These are phyloP conservation scores for Acanthamoeba sp. DNA, from an alignment of 208 protist genomes.

Conservation along the genomic window DNA sequence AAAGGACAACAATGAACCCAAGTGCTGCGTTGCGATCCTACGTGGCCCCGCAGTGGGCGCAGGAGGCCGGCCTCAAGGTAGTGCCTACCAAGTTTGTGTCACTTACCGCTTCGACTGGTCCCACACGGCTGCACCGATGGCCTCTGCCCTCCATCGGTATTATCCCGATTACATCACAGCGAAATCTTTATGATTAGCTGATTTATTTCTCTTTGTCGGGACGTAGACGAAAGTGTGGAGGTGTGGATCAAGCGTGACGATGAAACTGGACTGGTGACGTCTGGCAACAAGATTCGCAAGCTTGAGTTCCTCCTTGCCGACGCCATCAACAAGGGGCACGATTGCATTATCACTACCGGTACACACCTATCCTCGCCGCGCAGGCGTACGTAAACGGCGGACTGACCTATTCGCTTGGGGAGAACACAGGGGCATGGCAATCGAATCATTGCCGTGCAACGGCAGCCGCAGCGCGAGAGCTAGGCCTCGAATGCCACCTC, in stretches of 20 bases:
- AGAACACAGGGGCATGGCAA: constrained; percentile 71
- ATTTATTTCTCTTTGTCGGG: not conserved
- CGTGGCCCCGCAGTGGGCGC: constrained; percentile 31
- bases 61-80: constrained; percentile 7
- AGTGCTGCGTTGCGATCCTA: not conserved
- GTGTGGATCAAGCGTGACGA: constrained; percentile 82
- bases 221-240: not conserved
- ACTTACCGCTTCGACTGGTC: not conserved
- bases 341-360: constrained; percentile 73
- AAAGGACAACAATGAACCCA: not conserved
- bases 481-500: constrained; percentile 78
- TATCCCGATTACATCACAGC: not conserved
- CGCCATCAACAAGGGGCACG: constrained; percentile 37
- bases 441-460: constrained; percentile 82
- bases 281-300: constrained; percentile 85
- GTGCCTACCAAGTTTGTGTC: constrained; percentile 17
- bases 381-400: not conserved
- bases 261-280: constrained; percentile 64
- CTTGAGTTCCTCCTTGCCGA: constrained; percentile 82
- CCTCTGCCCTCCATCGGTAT: constrained; percentile 16
- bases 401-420: not conserved
- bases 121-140: constrained; percentile 33
- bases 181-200: not conserved
- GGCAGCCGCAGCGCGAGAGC: constrained; percentile 67
- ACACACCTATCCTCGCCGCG: not conserved